phyloP scores from a whole-genome alignment of 805 yeast species.

The Candida maris region DNA sequence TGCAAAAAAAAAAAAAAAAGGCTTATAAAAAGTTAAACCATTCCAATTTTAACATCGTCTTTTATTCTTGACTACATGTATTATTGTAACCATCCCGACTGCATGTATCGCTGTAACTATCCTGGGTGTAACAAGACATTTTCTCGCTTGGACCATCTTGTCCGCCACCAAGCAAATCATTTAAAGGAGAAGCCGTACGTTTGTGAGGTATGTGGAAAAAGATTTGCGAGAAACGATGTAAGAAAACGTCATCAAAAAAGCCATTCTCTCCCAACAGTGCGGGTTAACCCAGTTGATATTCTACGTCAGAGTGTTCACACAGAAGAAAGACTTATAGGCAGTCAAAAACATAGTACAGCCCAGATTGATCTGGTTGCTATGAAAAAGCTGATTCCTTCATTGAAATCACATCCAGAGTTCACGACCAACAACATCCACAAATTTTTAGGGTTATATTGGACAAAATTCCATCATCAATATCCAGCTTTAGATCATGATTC shows the following conservation, averaged over 20 bases:
- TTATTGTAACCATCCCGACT: too few relatives aligned
- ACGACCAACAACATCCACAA: conserved; percentile 14
- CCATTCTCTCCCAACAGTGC: conserved; percentile 16
- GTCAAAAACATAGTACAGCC: neutral
- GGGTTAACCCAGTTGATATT: neutral
- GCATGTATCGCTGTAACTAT: too few relatives aligned
- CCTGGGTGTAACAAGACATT: conserved; percentile 50
- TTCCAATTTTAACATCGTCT: neutral
- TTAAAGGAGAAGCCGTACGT: conserved; percentile 38
- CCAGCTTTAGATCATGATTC: conserved; percentile 46
- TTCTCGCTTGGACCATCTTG: conserved; percentile 54
- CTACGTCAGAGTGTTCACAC: neutral
- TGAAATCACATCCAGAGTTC: conserved; percentile 20
- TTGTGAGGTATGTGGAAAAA: conserved; percentile 48
- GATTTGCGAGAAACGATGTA: conserved; percentile 53
- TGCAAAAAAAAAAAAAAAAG: too few relatives aligned
- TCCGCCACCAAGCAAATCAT: conserved; percentile 55
- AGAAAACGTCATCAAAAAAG: conserved; percentile 40
- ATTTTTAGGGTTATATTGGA: conserved; percentile 44
- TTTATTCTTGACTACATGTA: neutral
- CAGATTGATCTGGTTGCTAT: conserved; percentile 12
- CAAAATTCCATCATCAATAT: conserved; percentile 51
- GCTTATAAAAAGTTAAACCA: too few relatives aligned
- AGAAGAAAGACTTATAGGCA: neutral
- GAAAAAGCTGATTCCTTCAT: conserved; percentile 17